These are phyloP conservation scores for Amphichorda felina DNA, from an alignment of 2,329 filamentous ascomycete species.

Conservation along the genomic window DNA sequence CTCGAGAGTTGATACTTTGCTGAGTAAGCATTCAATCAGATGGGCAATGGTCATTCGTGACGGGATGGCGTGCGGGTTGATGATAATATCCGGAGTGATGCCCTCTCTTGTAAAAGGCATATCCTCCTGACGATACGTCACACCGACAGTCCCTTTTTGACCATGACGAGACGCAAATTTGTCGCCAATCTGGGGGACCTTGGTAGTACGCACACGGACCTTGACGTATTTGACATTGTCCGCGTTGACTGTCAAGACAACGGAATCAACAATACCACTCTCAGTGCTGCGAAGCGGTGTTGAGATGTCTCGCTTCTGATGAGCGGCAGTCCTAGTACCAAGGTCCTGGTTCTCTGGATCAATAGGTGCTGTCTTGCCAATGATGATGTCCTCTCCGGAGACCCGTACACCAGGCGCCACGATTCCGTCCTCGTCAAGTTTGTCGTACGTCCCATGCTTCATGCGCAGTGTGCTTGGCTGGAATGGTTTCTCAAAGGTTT, in stretches of 20 bases:
- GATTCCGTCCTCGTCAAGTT: constrained; percentile 92
- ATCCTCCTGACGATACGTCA: constrained; percentile 94
- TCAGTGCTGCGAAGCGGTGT: constrained; percentile 92
- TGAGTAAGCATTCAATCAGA: constrained; percentile 96
- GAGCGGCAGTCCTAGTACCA: constrained; percentile 78
- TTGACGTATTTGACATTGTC: constrained; percentile 95
- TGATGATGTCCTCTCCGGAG: constrained; percentile 96
- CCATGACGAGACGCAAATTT: constrained; percentile 99
- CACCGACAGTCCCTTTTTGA: constrained; percentile 98
- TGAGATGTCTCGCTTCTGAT: constrained; percentile 90
- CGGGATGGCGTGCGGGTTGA: constrained; percentile 98
- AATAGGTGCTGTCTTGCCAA: constrained; percentile 95
- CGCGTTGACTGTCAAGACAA: constrained; percentile 86
- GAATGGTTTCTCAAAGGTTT: constrained; percentile 92
- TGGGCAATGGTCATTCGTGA: constrained; percentile 99
- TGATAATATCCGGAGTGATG: constrained; percentile 88
- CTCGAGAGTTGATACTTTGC: constrained; percentile 87
- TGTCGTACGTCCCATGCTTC: constrained; percentile 94
- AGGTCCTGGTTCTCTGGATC: constrained; percentile 87
- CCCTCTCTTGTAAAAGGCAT: constrained; percentile 97
- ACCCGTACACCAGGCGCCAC: constrained; percentile 89
- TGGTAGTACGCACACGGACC: constrained; percentile 92
- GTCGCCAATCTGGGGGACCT: constrained; percentile 96
- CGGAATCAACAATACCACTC: constrained; percentile 90
- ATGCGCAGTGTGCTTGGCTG: constrained; percentile 78